Conservation (phyloP, 176 grass and related monocot species). For the Carex cristatella region DNA sequence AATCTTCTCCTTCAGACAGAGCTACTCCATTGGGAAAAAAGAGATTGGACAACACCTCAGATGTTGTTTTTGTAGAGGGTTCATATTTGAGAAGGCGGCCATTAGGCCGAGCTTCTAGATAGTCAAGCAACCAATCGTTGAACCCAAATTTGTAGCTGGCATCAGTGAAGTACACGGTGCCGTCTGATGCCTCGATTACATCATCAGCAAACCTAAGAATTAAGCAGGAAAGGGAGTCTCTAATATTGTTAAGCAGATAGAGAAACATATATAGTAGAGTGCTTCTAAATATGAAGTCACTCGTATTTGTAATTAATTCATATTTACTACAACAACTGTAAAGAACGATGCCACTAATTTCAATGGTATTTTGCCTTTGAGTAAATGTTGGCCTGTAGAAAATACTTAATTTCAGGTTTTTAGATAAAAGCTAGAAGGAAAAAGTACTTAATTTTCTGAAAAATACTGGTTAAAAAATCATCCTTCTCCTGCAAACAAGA, state of each 20-base stretch:
- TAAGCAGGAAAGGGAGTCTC: background rate
- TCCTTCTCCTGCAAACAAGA: background rate
- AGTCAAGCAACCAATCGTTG: constrained; percentile 34
- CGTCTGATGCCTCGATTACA: constrained; percentile 48
- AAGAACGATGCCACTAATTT: background rate
- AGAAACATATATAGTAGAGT: background rate
- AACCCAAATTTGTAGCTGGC: constrained; percentile 48
- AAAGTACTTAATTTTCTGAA: background rate
- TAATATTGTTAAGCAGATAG: background rate
- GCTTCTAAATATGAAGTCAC: background rate
- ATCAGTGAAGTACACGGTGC: constrained; percentile 74
- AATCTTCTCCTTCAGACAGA: constrained; percentile 38
- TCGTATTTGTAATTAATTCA: background rate
- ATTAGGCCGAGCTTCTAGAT: constrained; percentile 31
- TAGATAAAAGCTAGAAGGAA: background rate
- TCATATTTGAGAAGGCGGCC: constrained; percentile 85
- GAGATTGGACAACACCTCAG: constrained; percentile 37
- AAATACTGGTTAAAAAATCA: background rate
- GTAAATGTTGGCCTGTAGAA: background rate
- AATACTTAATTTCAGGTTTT: background rate
- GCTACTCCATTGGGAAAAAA: constrained; percentile 74
- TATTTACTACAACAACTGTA: background rate
- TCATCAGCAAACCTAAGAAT: constrained; percentile 49
- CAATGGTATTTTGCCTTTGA: background rate
- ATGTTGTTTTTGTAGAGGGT: constrained; percentile 29